Evolutionary conservation across 495 filamentous ascomycete species (phyloP).

Genomic region (Melanomma pulvis-pyrius): DNA sequence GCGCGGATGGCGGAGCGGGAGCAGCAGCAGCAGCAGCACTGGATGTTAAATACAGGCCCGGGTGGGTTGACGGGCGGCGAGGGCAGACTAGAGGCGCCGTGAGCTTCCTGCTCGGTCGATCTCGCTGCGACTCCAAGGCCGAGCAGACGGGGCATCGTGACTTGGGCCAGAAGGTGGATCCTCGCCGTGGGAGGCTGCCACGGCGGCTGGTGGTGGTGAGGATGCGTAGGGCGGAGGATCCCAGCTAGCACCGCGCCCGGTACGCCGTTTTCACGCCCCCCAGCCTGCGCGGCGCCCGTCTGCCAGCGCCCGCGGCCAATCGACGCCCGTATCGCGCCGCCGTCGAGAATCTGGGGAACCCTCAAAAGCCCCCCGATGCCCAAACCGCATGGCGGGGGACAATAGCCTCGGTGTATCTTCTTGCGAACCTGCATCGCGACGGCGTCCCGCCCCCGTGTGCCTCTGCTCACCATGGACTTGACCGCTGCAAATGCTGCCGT

Average conservation of each 20-base stretch:
- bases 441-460: background rate
- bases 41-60: slow-evolving; percentile 9
- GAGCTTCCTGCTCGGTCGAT: slow-evolving; percentile 31
- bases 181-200: background rate
- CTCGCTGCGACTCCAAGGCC: slow-evolving; percentile 32
- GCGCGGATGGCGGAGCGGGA: slow-evolving; percentile 15
- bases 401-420: slow-evolving; percentile 7
- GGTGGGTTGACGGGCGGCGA: slow-evolving; percentile 3
- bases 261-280: background rate
- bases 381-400: slow-evolving; percentile 19
- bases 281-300: background rate
- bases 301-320: slow-evolving; percentile 3
- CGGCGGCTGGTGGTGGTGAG: slow-evolving; percentile 12
- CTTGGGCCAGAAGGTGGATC: slow-evolving; percentile 17
- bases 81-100: slow-evolving; percentile 10
- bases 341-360: slow-evolving; percentile 13
- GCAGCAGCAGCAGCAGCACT: too few species aligned
- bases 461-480: slow-evolving; percentile 25
- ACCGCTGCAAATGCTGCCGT: background rate
- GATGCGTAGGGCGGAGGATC: background rate
- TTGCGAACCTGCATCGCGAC: slow-evolving; percentile 3
- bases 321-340: background rate
- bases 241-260: background rate
- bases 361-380: slow-evolving; percentile 1
- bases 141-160: slow-evolving; percentile 22